Base-by-base conservation (phyloP, 768 basidiomycete genomes). In the Suillus cothurnatus region DNA sequence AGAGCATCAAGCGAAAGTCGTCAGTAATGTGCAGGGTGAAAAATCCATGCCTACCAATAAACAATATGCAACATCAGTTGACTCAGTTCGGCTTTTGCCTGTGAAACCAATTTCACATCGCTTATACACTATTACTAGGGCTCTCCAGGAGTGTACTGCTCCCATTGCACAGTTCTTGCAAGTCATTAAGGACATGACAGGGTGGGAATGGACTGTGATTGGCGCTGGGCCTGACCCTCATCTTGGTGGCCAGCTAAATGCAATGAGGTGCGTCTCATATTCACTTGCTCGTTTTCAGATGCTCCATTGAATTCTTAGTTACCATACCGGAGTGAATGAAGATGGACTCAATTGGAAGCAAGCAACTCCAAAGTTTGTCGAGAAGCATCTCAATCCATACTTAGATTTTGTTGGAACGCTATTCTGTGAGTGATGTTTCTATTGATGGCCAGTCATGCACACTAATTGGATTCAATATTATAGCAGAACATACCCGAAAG, bases 341-440 rank as follows among this genome's bases (percentile, higher is more conserved):
- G 45, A 47, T 23, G 45, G 45, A 23, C 45, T 1, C 45, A 47
- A 47, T 47, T 47, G 45, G n/a, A 47, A 47, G n/a, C 45, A 47
- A 47, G 45, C n/a, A 0, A 47, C 47, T 5, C 47, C n/a, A 23
- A 47, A 47, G 2, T 47, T 47, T 2, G 2, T 47, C 6, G 47
- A 47, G 47, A 47, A 23, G 47, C 47, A 47, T 47, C 47, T 47
- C 47, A 47, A 47, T 47, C 47, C 47, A 47, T 47, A 47, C n/a
- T 23, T 47, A 5, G 47, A 47, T 23, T 47, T 47, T 23, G 47
- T 47, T 47, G 47, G n/a, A 47, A 47, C 47, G 3, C n/a, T 47
- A 23, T 23, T 47, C 5, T 5, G 2, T 47, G n/a, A 47, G 47
- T 47, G 2, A 47, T 14, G 47, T 47, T 47, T 11, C 11, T 23